Conservation (phyloP, 371 early-diverging fungal species). For the Mortierella sp. region DNA sequence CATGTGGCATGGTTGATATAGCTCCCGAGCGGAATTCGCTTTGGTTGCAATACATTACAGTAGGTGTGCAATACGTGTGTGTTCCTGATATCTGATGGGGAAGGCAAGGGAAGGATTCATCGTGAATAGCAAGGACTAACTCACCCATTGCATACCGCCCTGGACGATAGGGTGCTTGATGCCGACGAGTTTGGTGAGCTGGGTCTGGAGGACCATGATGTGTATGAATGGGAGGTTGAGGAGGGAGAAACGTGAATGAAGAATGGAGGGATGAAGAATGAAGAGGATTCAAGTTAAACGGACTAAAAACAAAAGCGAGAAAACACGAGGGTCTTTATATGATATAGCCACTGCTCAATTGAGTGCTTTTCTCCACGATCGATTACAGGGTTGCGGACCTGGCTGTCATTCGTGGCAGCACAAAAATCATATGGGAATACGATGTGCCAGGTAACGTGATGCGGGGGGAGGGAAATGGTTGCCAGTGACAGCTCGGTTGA, state of each 20-base stretch:
- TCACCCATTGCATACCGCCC: conserved; percentile 58
- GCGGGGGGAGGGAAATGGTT: too few species aligned
- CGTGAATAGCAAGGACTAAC: conserved; percentile 6
- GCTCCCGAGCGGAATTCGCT: too few species aligned
- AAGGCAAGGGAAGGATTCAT: not conserved
- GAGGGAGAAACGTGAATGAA: conserved; percentile 14
- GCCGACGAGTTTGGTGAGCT: conserved; percentile 73
- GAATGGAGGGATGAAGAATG: conserved; percentile 3
- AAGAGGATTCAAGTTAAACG: not conserved
- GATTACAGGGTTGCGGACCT: not conserved
- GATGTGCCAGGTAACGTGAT: too few species aligned
- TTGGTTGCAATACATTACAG: too few species aligned
- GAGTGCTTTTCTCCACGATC: conserved; percentile 6
- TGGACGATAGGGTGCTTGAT: conserved; percentile 77
- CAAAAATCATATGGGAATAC: too few species aligned
- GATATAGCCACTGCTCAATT: too few species aligned
- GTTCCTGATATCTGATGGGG: too few species aligned
- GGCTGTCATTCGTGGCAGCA: not conserved
- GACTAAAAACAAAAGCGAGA: not conserved
- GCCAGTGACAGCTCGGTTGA: conserved; percentile 2
- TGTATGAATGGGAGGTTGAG: conserved; percentile 1
- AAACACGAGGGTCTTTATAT: too few species aligned
- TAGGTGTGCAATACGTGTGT: too few species aligned
- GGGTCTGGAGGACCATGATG: conserved; percentile 69
- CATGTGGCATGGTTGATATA: too few species aligned